Percentiles rank a stretch among this genome's conserved stretches.
These are phyloP conservation scores for Chernovozyma aurita DNA, from an alignment of 1,139 yeast species.

Conservation along the genomic window DNA sequence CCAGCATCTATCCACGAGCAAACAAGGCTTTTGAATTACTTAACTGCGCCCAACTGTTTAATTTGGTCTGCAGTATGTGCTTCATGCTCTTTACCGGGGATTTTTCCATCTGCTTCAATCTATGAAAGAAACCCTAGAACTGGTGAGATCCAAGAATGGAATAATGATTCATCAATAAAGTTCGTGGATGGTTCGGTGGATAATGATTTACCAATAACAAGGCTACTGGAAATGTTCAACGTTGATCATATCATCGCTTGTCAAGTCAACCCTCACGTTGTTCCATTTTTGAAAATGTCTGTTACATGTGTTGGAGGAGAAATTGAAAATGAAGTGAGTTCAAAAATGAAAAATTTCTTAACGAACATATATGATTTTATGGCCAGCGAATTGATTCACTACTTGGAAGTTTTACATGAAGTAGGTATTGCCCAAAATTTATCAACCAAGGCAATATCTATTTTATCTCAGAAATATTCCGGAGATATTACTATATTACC, in stretches of 20 bases:
- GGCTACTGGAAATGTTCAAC: slow-evolving; percentile 92
- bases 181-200: slow-evolving; percentile 97
- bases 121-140: slow-evolving; percentile 79
- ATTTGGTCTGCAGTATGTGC: slow-evolving; percentile 93
- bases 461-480: slow-evolving; percentile 79
- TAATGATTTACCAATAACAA: slow-evolving; percentile 84
- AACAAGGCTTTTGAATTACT: slow-evolving; percentile 40
- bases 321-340: slow-evolving; percentile 55
- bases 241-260: slow-evolving; percentile 96
- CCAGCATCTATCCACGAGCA: slow-evolving; percentile 63
- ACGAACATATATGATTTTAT: slow-evolving; percentile 57
- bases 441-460: slow-evolving; percentile 67
- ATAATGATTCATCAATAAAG: slow-evolving; percentile 67
- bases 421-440: slow-evolving; percentile 71
- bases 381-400: slow-evolving; percentile 73
- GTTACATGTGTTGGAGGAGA: slow-evolving; percentile 69
- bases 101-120: slow-evolving; percentile 81
- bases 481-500: slow-evolving; percentile 95
- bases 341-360: slow-evolving; percentile 50
- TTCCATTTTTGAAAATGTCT: slow-evolving; percentile 72
- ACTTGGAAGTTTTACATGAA: slow-evolving; percentile 66
- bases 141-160: slow-evolving; percentile 72
- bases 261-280: slow-evolving; percentile 95
- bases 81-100: slow-evolving; percentile 89
- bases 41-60: slow-evolving; percentile 47